A percentile compares a stretch with the other conserved stretches of the same genome.
phyloP scores from a whole-genome alignment of 352 stramenopile genomes.

The Phytophthora fragariaefolia region DNA sequence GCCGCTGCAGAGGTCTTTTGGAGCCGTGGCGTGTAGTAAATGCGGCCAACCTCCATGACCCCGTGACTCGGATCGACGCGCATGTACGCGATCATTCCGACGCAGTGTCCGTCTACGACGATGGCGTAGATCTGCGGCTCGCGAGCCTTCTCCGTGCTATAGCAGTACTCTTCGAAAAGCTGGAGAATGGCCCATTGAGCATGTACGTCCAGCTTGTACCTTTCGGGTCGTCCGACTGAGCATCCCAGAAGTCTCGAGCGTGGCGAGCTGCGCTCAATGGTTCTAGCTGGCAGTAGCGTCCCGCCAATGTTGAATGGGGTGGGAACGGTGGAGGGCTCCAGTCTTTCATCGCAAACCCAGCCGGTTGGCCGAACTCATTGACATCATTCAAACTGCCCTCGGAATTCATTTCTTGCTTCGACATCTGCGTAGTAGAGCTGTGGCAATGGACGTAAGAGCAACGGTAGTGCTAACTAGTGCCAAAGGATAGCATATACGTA shows the following conservation, averaged over 20 bases:
- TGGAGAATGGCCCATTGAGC: constrained; percentile 22
- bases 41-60: constrained; percentile 26
- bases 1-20: constrained; percentile 19
- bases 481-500: neutral
- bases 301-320: constrained; percentile 10
- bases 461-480: neutral
- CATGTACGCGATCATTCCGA: constrained; percentile 28
- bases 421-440: neutral
- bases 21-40: constrained; percentile 18
- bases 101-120: constrained; percentile 13
- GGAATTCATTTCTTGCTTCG: neutral
- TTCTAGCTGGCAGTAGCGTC: constrained; percentile 25
- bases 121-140: constrained; percentile 27
- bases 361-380: constrained; percentile 26
- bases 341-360: constrained; percentile 17
- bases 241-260: constrained; percentile 21
- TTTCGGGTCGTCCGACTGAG: constrained; percentile 17
- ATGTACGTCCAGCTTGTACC: constrained; percentile 31
- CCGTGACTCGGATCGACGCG: constrained; percentile 21
- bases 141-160: neutral
- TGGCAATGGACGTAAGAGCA: neutral
- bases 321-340: constrained; percentile 24
- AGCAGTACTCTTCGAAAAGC: constrained; percentile 23
- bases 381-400: neutral
- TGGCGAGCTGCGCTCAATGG: constrained; percentile 16